Evolutionary conservation across 2,329 filamentous ascomycete species (phyloP), one percentile per base, ranked within the genome.

Genomic region (Drechslerella coelobrocha): DNA sequence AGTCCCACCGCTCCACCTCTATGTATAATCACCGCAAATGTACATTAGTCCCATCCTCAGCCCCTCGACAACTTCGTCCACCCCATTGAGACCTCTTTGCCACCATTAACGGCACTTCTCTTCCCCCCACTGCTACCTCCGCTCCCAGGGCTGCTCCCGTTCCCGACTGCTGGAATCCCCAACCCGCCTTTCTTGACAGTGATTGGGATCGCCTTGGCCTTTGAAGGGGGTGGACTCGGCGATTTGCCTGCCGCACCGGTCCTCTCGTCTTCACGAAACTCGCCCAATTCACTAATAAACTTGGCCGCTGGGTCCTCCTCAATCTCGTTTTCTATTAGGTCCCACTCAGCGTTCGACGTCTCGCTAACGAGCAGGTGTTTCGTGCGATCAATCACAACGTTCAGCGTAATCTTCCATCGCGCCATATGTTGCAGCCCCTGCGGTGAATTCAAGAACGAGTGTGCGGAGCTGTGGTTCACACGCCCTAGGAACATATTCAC

Each of bases 401-500:
- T 66, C 37, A 72, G 45, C 9, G 50, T 55, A 27, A 72, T 62
- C 61, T 66, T 72, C 68, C 68, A 72, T 5, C 61, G 54, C 10
- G 68, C 54, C 68, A 72, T 72, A 43, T 72, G 61, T 26, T 66
- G 48, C 39, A 63, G 45, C 26, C 68, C 68, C 24, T 55, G 50
- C n/a, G 68, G 61, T 19, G 61, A 72, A 54, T 66, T 66, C 23
- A 72, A 52, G 45, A 72, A 72, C 10, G 54, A 61, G 19, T 72
- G 60, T n/a, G 68, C 68, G 6, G 61, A 72, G 41, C 61, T 61
- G 17, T 72, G 68, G 55, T 72, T 72, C 54, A 72, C 68, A 17
- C 60, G 54, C 29, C 68, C 68, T 21, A 71, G 66, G 34, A 66
- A 72, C 68, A 72, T 72, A 55, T 72, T 72, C n/a, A 65, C 61